Evolutionary conservation across 176 grass and related monocot genomes (phyloP).

Genomic region (Chrysopogon serrulatus): DNA sequence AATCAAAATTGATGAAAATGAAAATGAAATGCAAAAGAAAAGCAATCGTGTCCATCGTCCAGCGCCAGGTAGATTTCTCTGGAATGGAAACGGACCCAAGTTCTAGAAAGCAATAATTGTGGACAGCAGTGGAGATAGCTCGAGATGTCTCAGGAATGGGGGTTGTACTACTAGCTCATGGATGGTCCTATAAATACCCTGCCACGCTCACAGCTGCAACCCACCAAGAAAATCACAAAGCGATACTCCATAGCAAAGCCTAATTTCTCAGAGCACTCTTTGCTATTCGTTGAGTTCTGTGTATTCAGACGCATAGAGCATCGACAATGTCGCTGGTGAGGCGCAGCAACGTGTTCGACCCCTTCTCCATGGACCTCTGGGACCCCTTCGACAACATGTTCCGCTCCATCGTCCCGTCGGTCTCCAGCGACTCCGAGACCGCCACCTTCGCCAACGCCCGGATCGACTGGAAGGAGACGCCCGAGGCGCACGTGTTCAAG

Average conservation of each 20-base stretch:
- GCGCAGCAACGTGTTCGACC: slow-evolving; percentile 52
- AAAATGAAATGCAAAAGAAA: too few species aligned
- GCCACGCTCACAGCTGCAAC: not conserved
- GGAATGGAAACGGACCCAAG: not conserved
- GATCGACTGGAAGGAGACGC: slow-evolving; percentile 51
- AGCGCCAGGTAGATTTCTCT: not conserved
- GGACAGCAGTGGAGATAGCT: not conserved
- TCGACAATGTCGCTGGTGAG: slow-evolving; percentile 31
- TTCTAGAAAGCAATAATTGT: not conserved
- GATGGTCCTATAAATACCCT: not conserved
- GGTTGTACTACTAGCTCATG: not conserved
- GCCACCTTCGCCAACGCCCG: slow-evolving; percentile 4
- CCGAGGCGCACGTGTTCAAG: slow-evolving; percentile 53
- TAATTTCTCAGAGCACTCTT: not conserved
- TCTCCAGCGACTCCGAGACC: not conserved
- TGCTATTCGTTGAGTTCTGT: not conserved
- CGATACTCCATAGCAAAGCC: not conserved
- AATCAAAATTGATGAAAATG: too few species aligned
- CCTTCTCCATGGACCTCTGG: slow-evolving; percentile 37
- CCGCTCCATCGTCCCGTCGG: slow-evolving; percentile 16
- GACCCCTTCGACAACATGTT: slow-evolving; percentile 42
- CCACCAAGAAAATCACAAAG: not conserved
- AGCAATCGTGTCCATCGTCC: not conserved
- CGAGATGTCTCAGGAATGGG: not conserved
- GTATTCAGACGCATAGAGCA: not conserved